Base-by-base conservation (phyloP, 2,329 filamentous ascomycete genomes). In the Pseudonectria buxi region DNA sequence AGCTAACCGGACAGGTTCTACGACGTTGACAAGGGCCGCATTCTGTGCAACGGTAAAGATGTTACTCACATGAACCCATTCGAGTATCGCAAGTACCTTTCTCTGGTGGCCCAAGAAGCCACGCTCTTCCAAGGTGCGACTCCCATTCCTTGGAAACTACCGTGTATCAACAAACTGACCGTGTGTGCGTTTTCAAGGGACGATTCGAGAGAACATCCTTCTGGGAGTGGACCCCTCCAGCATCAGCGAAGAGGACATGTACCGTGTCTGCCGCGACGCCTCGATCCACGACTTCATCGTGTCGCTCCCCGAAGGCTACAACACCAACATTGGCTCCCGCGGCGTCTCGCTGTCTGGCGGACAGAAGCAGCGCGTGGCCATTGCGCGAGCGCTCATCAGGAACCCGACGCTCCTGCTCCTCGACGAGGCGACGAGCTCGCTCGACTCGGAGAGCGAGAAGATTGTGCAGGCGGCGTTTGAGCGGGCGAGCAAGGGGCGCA, bases 51-150 rank as follows among this genome's bases (percentile, higher is more conserved):
- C 53, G 76, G 70, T 5, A 64, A 66, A 33, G 70, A 81, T 47
- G 76, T 88, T 28, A 56, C 64, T 1, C 54, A 67, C 1, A 55
- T 86, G 34, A 74, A 81, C 36, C 67, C 82, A 0, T 69, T 69
- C 40, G 61, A 70, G 13, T 86, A 86, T 54, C 74, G 84, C 27
- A 68, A 69, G 37, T 62, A 75, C 25, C 66, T 88, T 10, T 81
- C 81, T 2, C 70, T 89, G 0, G 84, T 89, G 1, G 77, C 81
- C 4, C 84, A 89, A 57, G 83, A 89, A 54, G 72, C 84, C 7
- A 80, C 78, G 0, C 68, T 89, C 0, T 87, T 85, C 51, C 77
- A 80, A 55, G 79, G 78, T 44, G 61, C 55, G 36, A 31, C 22
- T n/a, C 7, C 13, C 7, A 4, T 3, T 10, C n/a, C 9, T 3